A percentile compares a stretch with the other conserved stretches of the same genome.
phyloP scores from a whole-genome alignment of 352 stramenopile genomes.

The Phytophthora nicotianae region DNA sequence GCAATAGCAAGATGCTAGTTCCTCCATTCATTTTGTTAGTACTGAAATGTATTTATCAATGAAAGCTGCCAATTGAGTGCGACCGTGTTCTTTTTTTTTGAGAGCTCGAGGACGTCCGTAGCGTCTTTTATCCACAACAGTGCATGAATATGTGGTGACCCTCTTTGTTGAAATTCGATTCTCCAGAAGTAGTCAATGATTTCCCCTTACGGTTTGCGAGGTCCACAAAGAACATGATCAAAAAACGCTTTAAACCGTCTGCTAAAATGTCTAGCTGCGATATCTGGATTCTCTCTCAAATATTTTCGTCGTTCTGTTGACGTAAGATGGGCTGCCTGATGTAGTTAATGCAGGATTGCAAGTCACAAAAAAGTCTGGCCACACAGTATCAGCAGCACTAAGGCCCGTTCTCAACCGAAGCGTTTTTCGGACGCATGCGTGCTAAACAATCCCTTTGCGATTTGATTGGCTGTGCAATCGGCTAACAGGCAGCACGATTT shows the following conservation, averaged over 20 bases:
- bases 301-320: not conserved
- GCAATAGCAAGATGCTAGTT: too few relatives aligned
- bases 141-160: conserved; percentile 28
- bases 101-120: conserved; percentile 19
- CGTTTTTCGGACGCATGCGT: too few relatives aligned
- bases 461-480: too few relatives aligned
- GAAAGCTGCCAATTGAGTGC: too few relatives aligned
- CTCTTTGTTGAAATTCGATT: conserved; percentile 30
- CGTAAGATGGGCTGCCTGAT: conserved; percentile 9
- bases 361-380: conserved; percentile 37
- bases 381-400: conserved; percentile 37
- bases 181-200: conserved; percentile 32
- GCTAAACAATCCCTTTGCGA: too few relatives aligned
- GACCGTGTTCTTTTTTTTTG: too few relatives aligned
- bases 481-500: too few relatives aligned
- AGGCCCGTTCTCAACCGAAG: too few relatives aligned
- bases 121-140: conserved; percentile 32
- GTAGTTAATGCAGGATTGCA: too few relatives aligned
- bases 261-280: conserved; percentile 25
- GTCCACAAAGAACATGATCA: not conserved
- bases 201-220: conserved; percentile 13
- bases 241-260: conserved; percentile 28
- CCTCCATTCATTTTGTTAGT: too few relatives aligned
- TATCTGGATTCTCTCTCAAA: conserved; percentile 27
- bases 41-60: too few relatives aligned